A percentile compares a stretch with the other conserved stretches of the same genome.
These are phyloP conservation scores for Penicillium vulpinum DNA, from an alignment of 2,329 filamentous ascomycete genomes.

Conservation along the genomic window DNA sequence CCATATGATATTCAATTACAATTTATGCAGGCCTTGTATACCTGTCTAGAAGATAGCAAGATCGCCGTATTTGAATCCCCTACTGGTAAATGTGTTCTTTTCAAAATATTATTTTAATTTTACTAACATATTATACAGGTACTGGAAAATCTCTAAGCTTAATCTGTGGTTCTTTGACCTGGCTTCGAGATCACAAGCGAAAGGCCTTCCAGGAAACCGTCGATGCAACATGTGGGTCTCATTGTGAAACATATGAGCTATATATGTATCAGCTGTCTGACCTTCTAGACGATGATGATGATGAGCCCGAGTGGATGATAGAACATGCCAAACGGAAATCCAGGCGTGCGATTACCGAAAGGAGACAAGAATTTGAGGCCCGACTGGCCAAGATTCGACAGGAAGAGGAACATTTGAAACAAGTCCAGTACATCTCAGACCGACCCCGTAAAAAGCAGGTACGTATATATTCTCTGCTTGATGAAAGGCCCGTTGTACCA, in stretches of 20 bases:
- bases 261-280: background rate
- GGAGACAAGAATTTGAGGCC: conserved; percentile 72
- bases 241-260: background rate
- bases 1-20: conserved; percentile 85
- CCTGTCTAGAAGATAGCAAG: conserved; percentile 74
- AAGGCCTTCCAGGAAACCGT: conserved; percentile 56
- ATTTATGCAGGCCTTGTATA: conserved; percentile 83
- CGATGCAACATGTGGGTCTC: conserved; percentile 45
- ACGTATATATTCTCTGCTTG: conserved; percentile 11
- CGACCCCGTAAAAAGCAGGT: conserved; percentile 50
- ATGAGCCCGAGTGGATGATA: conserved; percentile 82
- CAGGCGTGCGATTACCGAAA: conserved; percentile 63
- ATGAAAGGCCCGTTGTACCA: background rate
- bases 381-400: conserved; percentile 63
- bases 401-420: conserved; percentile 61
- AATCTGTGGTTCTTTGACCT: conserved; percentile 85
- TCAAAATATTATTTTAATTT: conserved; percentile 21
- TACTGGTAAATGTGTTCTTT: no score
- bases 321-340: conserved; percentile 72
- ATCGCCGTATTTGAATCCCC: conserved; percentile 89
- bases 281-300: conserved; percentile 58
- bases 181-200: conserved; percentile 81
- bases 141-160: conserved; percentile 85
- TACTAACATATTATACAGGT: conserved; percentile 29
- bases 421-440: conserved; percentile 52